Percentiles rank a stretch among this genome's conserved stretches.
These are phyloP conservation scores for Nannochloropsis gaditana DNA, from an alignment of 108 stramenopile species.

Conservation along the genomic window DNA sequence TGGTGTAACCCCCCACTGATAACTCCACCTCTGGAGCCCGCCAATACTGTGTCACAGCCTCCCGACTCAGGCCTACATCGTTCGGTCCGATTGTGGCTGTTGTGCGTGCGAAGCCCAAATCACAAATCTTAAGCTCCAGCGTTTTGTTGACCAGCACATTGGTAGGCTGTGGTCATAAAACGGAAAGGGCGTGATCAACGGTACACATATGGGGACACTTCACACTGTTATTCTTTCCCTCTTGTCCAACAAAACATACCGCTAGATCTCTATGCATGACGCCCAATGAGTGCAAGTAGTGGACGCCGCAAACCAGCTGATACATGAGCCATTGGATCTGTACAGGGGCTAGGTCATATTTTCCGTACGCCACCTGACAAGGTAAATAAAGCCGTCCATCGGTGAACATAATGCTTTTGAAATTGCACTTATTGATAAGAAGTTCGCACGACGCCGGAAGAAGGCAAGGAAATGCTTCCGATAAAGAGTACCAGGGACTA, in stretches of 20 bases:
- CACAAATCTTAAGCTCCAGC: slow-evolving; percentile 17
- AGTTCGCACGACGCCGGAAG: no score
- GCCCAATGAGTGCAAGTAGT: background rate
- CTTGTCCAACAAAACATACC: background rate
- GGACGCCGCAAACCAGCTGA: background rate
- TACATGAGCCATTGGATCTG: slow-evolving; percentile 20
- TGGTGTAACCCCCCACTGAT: slow-evolving; percentile 12
- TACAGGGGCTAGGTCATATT: background rate
- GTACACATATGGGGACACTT: no score
- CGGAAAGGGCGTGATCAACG: no score
- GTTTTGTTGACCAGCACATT: background rate
- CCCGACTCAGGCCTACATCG: background rate
- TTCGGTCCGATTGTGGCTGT: background rate
- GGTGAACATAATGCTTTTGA: no score
- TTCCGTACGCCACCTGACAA: slow-evolving; percentile 6
- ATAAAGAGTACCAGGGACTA: no score
- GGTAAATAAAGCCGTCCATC: background rate
- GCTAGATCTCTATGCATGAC: background rate
- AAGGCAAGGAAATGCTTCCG: no score
- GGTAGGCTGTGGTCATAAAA: background rate
- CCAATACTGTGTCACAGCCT: background rate
- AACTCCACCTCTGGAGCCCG: background rate
- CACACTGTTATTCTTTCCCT: no score
- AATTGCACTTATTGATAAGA: no score
- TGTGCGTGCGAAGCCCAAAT: background rate